Percentiles rank a stretch among this genome's conserved stretches.
Evolutionary conservation across 345 rosid genomes (phyloP).

Genomic region (Toxicodendron radicans): DNA sequence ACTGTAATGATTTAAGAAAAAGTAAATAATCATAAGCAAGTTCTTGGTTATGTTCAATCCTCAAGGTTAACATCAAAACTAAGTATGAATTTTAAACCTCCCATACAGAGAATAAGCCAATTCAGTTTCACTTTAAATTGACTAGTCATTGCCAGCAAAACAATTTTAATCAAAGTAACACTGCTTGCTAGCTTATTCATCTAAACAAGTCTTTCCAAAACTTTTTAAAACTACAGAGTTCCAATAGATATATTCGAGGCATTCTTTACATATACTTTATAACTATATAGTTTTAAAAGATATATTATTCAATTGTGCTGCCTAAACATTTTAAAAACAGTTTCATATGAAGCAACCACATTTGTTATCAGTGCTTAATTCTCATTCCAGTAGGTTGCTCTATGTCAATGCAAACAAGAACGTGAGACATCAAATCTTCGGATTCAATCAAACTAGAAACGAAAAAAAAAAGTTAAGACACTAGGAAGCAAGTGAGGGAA

Average conservation of each 20-base stretch:
- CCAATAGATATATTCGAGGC: not conserved
- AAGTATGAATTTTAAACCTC: not conserved
- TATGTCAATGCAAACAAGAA: not conserved
- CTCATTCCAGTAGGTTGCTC: not conserved
- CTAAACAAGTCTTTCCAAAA: not conserved
- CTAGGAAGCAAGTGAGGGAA: not conserved
- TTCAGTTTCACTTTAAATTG: not conserved
- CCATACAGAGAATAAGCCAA: not conserved
- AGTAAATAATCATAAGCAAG: not conserved
- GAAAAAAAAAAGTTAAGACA: not conserved
- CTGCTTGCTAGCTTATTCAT: not conserved
- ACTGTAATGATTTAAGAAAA: not conserved
- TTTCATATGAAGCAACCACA: not conserved
- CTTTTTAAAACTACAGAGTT: too few species aligned
- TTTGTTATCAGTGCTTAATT: not conserved
- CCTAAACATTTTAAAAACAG: not conserved
- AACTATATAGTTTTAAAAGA: not conserved
- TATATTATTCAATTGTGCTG: not conserved
- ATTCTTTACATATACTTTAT: too few species aligned
- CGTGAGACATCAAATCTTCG: not conserved
- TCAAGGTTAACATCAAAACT: not conserved
- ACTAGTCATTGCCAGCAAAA: not conserved
- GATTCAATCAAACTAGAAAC: not conserved
- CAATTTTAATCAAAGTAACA: not conserved
- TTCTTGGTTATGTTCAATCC: not conserved